Evolutionary conservation across 2,329 filamentous ascomycete species (phyloP), one percentile per base, ranked within the genome.

Genomic region (Mollisiaceae sp.): DNA sequence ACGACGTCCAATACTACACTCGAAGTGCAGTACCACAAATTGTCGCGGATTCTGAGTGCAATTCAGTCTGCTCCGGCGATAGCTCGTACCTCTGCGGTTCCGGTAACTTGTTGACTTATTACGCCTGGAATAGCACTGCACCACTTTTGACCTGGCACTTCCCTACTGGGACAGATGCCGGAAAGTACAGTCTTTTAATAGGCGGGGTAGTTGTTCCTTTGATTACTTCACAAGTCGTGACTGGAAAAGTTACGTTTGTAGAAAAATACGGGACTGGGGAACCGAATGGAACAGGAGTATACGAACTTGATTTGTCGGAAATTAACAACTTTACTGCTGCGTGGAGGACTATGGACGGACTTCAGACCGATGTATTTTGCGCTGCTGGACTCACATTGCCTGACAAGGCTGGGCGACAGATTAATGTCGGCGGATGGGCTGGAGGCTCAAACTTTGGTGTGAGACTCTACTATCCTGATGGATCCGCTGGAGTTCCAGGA

Each of bases 311-410:
- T 70, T 80, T 86, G 0, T 81, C 81, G 5, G 77, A 81, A 55
- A 75, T 85, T 57, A 78, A 81, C 69, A 80, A 88, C 75, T 86
- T 85, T 68, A 76, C 77, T 36, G 77, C 76, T 35, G 86, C 83
- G 0, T 90, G 86, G 85, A 80, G 86, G 41, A 77, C 82, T 45
- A 65, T 67, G 62, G 62, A 9, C 63, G 82, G 62, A 9, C 38
- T 80, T 73, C 86, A 88, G 79, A 89, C 87, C 0, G 88, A 91
- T 67, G 81, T 90, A 20, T 91, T 91, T 75, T 91, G 88, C 73
- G 83, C 88, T 50, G 87, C 84, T 14, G 85, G 86, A 22, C 74
- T 90, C 8, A 87, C 84, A 0, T 81, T 91, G 24, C 88, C 87
- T 0, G 87, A 90, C 73, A 86, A 85, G 71, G 86, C 79, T 50